phyloP scores from a whole-genome alignment of 1,284 basidiomycete genomes.

The Fomitopsis betulina region DNA sequence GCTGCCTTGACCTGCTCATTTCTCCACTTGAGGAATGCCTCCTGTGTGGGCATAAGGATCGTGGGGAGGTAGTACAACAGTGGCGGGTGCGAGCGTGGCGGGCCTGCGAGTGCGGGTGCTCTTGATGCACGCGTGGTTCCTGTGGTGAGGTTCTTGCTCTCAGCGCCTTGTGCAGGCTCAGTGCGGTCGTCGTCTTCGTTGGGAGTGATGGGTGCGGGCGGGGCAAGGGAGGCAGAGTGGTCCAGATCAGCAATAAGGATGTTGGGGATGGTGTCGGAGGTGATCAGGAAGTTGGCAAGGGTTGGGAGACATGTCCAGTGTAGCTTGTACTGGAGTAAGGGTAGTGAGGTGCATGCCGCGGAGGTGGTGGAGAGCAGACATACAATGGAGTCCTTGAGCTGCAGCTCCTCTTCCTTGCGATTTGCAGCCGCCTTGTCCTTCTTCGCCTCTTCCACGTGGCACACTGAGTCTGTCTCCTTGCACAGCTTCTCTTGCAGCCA shows the following conservation, averaged over 20 bases:
- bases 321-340: no score
- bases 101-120: constrained; percentile 40
- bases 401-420: constrained; percentile 74
- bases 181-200: background rate
- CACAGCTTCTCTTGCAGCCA: no score
- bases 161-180: background rate
- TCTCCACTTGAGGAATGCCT: no score
- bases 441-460: constrained; percentile 76
- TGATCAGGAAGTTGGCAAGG: no score
- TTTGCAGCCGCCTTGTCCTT: constrained; percentile 71
- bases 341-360: background rate
- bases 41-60: no score
- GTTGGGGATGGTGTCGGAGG: no score
- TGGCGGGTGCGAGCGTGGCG: no score
- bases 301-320: no score
- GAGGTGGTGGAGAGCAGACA: constrained; percentile 24
- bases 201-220: background rate
- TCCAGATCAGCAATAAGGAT: constrained; percentile 6
- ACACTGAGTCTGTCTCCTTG: constrained; percentile 78
- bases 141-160: background rate
- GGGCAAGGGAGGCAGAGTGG: no score
- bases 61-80: no score
- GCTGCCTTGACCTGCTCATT: no score
- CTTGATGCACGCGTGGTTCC: background rate
- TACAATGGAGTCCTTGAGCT: constrained; percentile 74